Evolutionary conservation across 192 early-diverging fungal genomes (phyloP).

Genomic region (Gryganskiella cystojenkinii): DNA sequence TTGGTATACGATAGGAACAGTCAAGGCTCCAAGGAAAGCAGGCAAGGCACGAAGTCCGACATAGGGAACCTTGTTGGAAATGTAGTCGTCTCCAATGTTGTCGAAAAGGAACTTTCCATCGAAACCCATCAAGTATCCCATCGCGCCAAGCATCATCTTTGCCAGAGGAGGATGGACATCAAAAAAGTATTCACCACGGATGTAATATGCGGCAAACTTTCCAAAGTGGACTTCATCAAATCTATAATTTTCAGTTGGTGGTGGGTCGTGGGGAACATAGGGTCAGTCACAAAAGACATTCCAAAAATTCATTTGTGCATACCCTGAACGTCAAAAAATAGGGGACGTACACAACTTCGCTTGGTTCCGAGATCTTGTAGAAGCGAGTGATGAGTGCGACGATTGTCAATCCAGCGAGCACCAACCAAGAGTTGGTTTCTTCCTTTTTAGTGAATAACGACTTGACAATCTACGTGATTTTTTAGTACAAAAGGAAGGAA

Average conservation of each 20-base stretch:
- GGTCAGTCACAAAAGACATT: not conserved
- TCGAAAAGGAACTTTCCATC: slow-evolving; percentile 96
- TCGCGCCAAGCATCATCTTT: slow-evolving; percentile 88
- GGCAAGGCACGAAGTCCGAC: slow-evolving; percentile 83
- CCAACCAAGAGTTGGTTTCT: slow-evolving; percentile 15
- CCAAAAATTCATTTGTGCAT: not conserved
- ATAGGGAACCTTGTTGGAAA: slow-evolving; percentile 89
- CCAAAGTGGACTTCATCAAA: slow-evolving; percentile 99
- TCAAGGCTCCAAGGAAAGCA: slow-evolving; percentile 81
- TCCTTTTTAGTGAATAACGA: slow-evolving; percentile 28
- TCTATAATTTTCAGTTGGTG: too few species aligned
- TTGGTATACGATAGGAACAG: slow-evolving; percentile 81
- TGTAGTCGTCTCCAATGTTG: slow-evolving; percentile 93
- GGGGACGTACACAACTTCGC: slow-evolving; percentile 75
- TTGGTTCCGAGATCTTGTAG: slow-evolving; percentile 74
- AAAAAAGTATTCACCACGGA: slow-evolving; percentile 91
- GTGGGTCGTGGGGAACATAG: not conserved
- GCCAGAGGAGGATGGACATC: slow-evolving; percentile 98
- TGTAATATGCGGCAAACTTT: slow-evolving; percentile 96
- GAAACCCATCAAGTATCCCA: slow-evolving; percentile 89
- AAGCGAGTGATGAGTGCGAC: slow-evolving; percentile 73
- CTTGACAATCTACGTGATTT: slow-evolving; percentile 13
- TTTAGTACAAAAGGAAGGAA: not conserved
- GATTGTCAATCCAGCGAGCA: slow-evolving; percentile 42
- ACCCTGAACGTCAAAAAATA: not conserved